A percentile compares a stretch with the other conserved stretches of the same genome.
Evolutionary conservation across 768 basidiomycete species (phyloP).

Genomic region (Lentinus tigrinus): DNA sequence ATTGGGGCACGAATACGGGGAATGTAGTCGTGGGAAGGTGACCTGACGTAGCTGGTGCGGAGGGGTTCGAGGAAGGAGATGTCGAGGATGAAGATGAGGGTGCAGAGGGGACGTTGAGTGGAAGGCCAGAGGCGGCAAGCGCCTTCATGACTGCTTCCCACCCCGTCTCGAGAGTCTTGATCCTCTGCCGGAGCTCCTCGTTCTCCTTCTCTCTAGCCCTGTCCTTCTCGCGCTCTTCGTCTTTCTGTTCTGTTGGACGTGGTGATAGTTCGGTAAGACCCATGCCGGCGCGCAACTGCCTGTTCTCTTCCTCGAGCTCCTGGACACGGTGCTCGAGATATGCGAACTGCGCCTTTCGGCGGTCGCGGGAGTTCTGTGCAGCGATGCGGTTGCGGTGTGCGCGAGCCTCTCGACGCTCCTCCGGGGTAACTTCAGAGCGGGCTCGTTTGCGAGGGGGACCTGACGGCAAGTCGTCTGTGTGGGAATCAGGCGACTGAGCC

Average conservation of each 20-base stretch:
- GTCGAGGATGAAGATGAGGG: slow-evolving; percentile 29
- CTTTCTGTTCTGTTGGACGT: slow-evolving; percentile 23
- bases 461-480: slow-evolving; percentile 11
- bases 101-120: slow-evolving; percentile 40
- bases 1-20: slow-evolving; percentile 31
- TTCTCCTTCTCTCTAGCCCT: slow-evolving; percentile 62
- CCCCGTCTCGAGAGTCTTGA: slow-evolving; percentile 75
- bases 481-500: slow-evolving; percentile 21
- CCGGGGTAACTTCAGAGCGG: slow-evolving; percentile 59
- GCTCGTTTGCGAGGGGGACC: slow-evolving; percentile 71
- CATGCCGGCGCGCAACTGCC: slow-evolving; percentile 60
- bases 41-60: slow-evolving; percentile 20
- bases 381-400: slow-evolving; percentile 92
- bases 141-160: slow-evolving; percentile 82
- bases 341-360: slow-evolving; percentile 85
- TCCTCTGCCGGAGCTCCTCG: slow-evolving; percentile 69
- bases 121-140: slow-evolving; percentile 64
- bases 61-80: slow-evolving; percentile 20
- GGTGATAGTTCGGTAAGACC: slow-evolving; percentile 21
- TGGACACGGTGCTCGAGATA: slow-evolving; percentile 92
- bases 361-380: slow-evolving; percentile 89
- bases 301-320: slow-evolving; percentile 84
- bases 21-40: slow-evolving; percentile 32
- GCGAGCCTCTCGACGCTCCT: slow-evolving; percentile 84
- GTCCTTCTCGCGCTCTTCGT: slow-evolving; percentile 37